phyloP scores from a whole-genome alignment of 306 rosid species.

The Begonia masoniana region DNA sequence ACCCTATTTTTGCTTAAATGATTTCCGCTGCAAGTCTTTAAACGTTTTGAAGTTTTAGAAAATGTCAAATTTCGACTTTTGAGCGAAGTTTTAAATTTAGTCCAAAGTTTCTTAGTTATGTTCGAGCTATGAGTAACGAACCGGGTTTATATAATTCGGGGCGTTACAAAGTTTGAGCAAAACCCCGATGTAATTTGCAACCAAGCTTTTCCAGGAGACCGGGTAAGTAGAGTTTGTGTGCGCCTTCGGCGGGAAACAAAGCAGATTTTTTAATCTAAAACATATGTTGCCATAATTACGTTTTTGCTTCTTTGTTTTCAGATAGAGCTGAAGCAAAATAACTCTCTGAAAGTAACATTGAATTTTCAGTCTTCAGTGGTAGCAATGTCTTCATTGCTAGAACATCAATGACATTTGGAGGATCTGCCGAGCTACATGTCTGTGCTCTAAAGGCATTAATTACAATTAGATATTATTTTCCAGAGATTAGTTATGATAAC shows the following conservation, averaged over 20 bases:
- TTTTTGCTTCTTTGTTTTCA: conserved; percentile 67
- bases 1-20: too few relatives aligned
- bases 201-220: too few relatives aligned
- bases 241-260: conserved; percentile 68
- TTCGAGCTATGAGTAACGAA: too few relatives aligned
- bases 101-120: too few relatives aligned
- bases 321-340: conserved; percentile 48
- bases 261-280: conserved; percentile 57
- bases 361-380: conserved; percentile 42
- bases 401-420: conserved; percentile 83
- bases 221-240: too few relatives aligned
- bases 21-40: too few relatives aligned
- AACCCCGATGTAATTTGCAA: too few relatives aligned
- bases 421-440: conserved; percentile 79
- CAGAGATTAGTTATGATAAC: conserved; percentile 41
- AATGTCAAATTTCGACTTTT: too few relatives aligned
- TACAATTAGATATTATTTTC: conserved; percentile 58
- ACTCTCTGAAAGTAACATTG: conserved; percentile 28
- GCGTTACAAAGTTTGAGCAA: conserved; percentile 96
- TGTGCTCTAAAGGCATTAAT: conserved; percentile 75
- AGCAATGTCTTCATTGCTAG: conserved; percentile 53
- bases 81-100: too few relatives aligned
- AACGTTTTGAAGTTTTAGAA: too few relatives aligned
- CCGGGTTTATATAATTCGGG: too few relatives aligned
- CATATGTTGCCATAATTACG: conserved; percentile 64